A percentile compares a stretch with the other conserved stretches of the same genome.
Conservation (phyloP, 2,329 filamentous ascomycete species). For the Colletotrichum tabaci region DNA sequence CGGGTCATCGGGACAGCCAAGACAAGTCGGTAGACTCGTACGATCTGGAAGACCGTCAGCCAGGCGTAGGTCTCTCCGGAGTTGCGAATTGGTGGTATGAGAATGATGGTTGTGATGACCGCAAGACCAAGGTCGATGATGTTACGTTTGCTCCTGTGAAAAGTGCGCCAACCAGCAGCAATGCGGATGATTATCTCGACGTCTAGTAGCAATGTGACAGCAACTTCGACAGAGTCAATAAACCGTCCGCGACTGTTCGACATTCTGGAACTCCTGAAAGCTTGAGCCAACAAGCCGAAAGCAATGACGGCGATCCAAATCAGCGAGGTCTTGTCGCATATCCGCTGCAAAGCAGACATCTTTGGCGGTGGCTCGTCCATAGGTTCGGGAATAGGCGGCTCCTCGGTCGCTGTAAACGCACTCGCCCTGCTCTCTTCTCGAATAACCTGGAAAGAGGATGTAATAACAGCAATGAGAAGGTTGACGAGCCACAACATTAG, state of each 20-base stretch:
- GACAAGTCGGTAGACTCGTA: conserved; percentile 93
- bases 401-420: conserved; percentile 87
- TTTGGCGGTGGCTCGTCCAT: conserved; percentile 45
- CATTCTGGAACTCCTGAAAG: conserved; percentile 84
- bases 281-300: conserved; percentile 85
- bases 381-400: conserved; percentile 51
- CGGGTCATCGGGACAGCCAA: conserved; percentile 89
- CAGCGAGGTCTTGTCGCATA: conserved; percentile 81
- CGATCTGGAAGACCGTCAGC: conserved; percentile 92
- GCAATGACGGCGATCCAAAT: conserved; percentile 88
- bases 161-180: conserved; percentile 82
- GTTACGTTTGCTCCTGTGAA: conserved; percentile 82
- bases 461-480: conserved; percentile 95
- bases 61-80: conserved; percentile 84
- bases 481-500: conserved; percentile 98
- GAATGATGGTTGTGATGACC: conserved; percentile 85
- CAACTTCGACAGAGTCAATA: conserved; percentile 80
- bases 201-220: conserved; percentile 84
- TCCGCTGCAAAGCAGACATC: conserved; percentile 71
- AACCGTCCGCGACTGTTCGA: conserved; percentile 70
- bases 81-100: conserved; percentile 84
- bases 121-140: conserved; percentile 86
- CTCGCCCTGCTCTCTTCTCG: conserved; percentile 95
- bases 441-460: conserved; percentile 98
- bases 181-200: conserved; percentile 88